Conservation (phyloP, 768 basidiomycete genomes). For the Kwoniella europaea region DNA sequence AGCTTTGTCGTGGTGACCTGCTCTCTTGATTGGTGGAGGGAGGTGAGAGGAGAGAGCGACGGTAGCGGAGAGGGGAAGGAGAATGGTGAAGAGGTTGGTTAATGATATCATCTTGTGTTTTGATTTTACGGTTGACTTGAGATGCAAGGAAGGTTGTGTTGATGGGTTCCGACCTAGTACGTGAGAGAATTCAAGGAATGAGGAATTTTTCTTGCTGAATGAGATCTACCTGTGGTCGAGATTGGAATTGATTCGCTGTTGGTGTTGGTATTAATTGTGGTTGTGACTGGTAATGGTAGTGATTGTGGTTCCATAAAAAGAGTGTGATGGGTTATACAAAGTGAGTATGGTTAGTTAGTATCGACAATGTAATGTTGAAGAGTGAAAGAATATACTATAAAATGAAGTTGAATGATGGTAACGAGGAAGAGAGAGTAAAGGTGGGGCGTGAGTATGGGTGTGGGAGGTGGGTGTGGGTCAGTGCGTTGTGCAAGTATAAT, state of each 20-base stretch:
- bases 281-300: neutral
- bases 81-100: conserved; percentile 16
- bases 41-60: conserved; percentile 19
- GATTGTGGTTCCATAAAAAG: neutral
- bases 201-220: neutral
- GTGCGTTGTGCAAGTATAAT: neutral
- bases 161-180: too few species aligned
- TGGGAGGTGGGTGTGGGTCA: conserved; percentile 5
- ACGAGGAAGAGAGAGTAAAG: neutral
- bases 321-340: neutral
- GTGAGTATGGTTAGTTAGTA: neutral
- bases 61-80: conserved; percentile 8
- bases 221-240: conserved; percentile 7
- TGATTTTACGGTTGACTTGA: neutral
- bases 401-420: neutral
- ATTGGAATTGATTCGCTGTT: conserved; percentile 5
- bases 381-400: neutral
- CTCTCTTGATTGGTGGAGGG: conserved; percentile 23
- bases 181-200: neutral
- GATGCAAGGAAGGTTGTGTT: too few species aligned
- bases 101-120: conserved; percentile 11
- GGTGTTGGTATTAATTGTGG: neutral
- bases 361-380: neutral
- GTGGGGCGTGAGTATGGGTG: neutral
- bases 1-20: conserved; percentile 15